Conservation (phyloP, 176 grass and related monocot genomes). For the Elaeis guineensis region DNA sequence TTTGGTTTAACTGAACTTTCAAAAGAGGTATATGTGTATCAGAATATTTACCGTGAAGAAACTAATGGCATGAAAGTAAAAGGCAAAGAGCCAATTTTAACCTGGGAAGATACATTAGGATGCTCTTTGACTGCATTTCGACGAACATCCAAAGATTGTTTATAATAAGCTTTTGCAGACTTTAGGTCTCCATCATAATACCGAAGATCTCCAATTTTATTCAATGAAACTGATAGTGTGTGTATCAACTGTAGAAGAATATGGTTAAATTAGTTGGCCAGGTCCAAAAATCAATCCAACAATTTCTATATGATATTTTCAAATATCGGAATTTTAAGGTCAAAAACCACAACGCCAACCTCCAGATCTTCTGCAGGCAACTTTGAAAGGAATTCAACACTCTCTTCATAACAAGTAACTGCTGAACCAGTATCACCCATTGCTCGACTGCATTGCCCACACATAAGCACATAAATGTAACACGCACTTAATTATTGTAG, state of each 20-base stretch:
- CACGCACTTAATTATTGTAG: too few species aligned
- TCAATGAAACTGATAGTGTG: conserved; percentile 89
- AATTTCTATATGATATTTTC: too few species aligned
- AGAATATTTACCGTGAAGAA: too few species aligned
- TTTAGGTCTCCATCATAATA: conserved; percentile 81
- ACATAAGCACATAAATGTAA: too few species aligned
- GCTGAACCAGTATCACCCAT: conserved; percentile 71
- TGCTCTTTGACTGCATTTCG: conserved; percentile 64
- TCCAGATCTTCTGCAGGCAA: conserved; percentile 68
- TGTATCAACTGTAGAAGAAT: conserved; percentile 58
- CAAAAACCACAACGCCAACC: conserved; percentile 32
- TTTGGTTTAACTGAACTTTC: too few species aligned
- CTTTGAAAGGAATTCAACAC: conserved; percentile 67
- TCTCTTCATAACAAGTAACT: conserved; percentile 86
- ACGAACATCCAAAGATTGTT: conserved; percentile 68
- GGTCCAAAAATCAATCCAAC: conserved; percentile 1
- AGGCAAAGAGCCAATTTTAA: too few species aligned
- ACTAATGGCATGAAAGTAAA: too few species aligned
- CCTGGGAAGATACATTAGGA: too few species aligned
- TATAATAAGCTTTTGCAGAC: conserved; percentile 87
- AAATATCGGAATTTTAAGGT: too few species aligned
- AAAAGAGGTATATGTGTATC: too few species aligned
- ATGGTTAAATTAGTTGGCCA: not conserved
- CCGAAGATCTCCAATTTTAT: conserved; percentile 89
- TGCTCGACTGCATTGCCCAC: conserved; percentile 39